phyloP scores from a whole-genome alignment of 768 basidiomycete genomes.

The Rhodocollybia butyracea region DNA sequence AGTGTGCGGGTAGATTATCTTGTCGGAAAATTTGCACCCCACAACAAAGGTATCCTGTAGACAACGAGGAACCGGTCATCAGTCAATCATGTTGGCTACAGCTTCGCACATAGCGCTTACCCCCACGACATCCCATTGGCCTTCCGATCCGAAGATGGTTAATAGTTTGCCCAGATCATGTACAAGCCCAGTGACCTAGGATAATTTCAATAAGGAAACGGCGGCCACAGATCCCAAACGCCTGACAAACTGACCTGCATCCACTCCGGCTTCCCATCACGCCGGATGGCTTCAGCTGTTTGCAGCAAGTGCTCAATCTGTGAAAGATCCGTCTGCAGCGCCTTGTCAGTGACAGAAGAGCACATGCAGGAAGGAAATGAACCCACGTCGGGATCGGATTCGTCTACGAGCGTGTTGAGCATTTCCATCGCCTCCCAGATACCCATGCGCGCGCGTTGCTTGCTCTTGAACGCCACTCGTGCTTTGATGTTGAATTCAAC shows the following conservation, averaged over 20 bases:
- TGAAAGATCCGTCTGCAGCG: conserved; percentile 59
- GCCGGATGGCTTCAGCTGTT: conserved; percentile 86
- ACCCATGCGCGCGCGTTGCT: conserved; percentile 70
- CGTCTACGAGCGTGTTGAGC: conserved; percentile 84
- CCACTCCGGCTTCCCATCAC: conserved; percentile 88
- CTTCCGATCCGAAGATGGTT: conserved; percentile 78
- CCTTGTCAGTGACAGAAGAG: conserved; percentile 8
- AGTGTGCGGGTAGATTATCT: conserved; percentile 77
- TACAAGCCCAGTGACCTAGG: conserved; percentile 71
- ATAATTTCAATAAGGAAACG: neutral
- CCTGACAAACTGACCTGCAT: conserved; percentile 63
- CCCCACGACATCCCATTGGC: conserved; percentile 95
- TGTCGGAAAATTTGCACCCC: conserved; percentile 83
- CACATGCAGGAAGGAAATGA: neutral
- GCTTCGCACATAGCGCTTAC: conserved; percentile 34
- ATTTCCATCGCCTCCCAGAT: conserved; percentile 86
- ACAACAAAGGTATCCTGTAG: conserved; percentile 73
- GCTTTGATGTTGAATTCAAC: conserved; percentile 79
- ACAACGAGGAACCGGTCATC: neutral
- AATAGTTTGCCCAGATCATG: conserved; percentile 91
- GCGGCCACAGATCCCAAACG: neutral
- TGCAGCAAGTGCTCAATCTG: conserved; percentile 92
- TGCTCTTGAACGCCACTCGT: conserved; percentile 69
- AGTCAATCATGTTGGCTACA: neutral
- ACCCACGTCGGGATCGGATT: conserved; percentile 85